Evolutionary conservation across 495 filamentous ascomycete genomes (phyloP), one percentile per base, ranked within the genome.

Genomic region (Trichoderma asperelloides): DNA sequence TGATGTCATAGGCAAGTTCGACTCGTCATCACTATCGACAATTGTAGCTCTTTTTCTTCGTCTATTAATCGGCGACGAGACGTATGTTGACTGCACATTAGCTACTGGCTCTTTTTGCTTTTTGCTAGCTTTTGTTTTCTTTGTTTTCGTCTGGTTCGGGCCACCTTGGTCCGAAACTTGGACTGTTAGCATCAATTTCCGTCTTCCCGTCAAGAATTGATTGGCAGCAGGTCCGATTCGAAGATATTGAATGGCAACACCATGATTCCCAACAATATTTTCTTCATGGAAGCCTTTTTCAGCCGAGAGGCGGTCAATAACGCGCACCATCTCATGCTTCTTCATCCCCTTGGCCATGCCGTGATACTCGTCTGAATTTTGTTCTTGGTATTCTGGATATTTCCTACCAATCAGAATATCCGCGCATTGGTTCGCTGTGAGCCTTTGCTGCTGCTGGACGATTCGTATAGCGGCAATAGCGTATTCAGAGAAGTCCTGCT

Each of bases 1-100:
- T 2, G 71, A 71, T 40, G 80, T 76, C 30, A 73, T 72, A 8
- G 73, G 67, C 49, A 71, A 73, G 27, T 70, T 71, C 5, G 69
- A 65, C 18, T 78, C 78, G 2, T 76, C 72, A 16, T 78, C 75
- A 13, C 73, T 71, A 15, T 77, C 75, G n/a, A 78, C 73, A 18
- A 65, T 37, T 51, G 72, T 30, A 6, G 84, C 80, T 68, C 82
- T 84, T 45, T 79, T 80, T 73, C 88, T 81, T 21, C 70, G 71
- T 63, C 74, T 78, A 47, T 71, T 75, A 8, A 92, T 74, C 7
- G 95, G 94, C 13, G 95, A 96, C 3, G 95, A 93, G 12, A 97
- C 84, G 66, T 92, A 90, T 0, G 94, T 96, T 6, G 94, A 96
- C 64, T 71, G 30, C 67, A 68, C 55, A 16, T 60, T 39, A 70